Percentiles rank a stretch among this genome's conserved stretches.
Conservation (phyloP, 2,329 filamentous ascomycete species). For the Fusarium sp. region DNA sequence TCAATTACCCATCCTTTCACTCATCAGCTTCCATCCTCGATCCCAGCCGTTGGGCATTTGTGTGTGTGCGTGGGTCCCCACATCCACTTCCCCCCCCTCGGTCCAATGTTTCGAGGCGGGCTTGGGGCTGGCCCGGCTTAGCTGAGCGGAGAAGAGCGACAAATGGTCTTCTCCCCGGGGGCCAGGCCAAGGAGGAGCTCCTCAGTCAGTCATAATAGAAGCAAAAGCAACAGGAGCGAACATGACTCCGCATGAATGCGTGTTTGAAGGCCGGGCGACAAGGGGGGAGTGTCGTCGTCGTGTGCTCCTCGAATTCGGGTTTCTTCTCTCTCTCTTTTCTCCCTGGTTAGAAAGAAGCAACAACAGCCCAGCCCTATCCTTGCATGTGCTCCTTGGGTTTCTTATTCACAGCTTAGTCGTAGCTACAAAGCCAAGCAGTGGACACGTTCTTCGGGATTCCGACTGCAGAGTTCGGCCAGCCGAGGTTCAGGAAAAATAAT, state of each 20-base stretch:
- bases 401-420: not conserved
- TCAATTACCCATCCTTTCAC: constrained; percentile 6
- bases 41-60: constrained; percentile 5
- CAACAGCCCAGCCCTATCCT: not conserved
- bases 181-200: not conserved
- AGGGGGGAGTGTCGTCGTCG: not conserved
- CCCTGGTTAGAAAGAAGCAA: constrained; percentile 9
- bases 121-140: constrained; percentile 2
- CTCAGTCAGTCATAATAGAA: not conserved
- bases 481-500: not conserved
- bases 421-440: not conserved
- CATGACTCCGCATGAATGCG: constrained; percentile 6
- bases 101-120: not conserved
- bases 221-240: not conserved
- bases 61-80: not conserved
- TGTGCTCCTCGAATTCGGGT: constrained; percentile 26
- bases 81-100: not conserved
- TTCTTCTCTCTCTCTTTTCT: not conserved
- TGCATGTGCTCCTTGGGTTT: not conserved
- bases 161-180: not conserved
- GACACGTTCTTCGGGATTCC: not conserved
- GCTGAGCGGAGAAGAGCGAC: constrained; percentile 3
- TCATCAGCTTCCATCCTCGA: not conserved
- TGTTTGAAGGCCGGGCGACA: not conserved
- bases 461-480: not conserved